Conservation (phyloP, 1,284 basidiomycete genomes). For the Pterulicium gracile region DNA sequence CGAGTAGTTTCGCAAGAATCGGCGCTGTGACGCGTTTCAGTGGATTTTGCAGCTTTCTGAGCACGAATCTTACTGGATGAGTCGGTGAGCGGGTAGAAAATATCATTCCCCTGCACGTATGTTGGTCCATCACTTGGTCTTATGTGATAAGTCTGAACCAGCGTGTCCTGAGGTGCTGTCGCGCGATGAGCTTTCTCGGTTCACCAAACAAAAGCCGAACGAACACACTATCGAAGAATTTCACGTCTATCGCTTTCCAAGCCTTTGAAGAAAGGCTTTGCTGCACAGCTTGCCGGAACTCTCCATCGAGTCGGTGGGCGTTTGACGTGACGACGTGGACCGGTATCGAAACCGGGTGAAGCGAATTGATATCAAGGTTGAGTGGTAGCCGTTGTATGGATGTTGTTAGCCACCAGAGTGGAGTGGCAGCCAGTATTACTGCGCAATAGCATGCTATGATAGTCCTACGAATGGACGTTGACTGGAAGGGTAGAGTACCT, state of each 20-base stretch:
- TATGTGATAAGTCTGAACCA: background rate
- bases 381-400: constrained; percentile 73
- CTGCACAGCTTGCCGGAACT: background rate
- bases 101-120: background rate
- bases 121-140: background rate
- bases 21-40: constrained; percentile 4
- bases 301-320: constrained; percentile 21
- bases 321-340: constrained; percentile 28
- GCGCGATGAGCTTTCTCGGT: background rate
- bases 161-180: background rate
- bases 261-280: background rate
- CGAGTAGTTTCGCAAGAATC: constrained; percentile 28
- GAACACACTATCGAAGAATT: background rate
- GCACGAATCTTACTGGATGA: constrained; percentile 1
- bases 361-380: constrained; percentile 43
- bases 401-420: constrained; percentile 85
- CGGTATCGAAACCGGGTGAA: constrained; percentile 38
- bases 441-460: constrained; percentile 70
- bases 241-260: background rate
- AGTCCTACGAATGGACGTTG: constrained; percentile 32
- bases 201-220: background rate
- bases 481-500: constrained; percentile 42
- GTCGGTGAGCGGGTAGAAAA: background rate
- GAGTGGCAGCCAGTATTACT: constrained; percentile 61
- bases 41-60: background rate